Conservation (phyloP, 1,284 basidiomycete species). For the Trametes pubescens region DNA sequence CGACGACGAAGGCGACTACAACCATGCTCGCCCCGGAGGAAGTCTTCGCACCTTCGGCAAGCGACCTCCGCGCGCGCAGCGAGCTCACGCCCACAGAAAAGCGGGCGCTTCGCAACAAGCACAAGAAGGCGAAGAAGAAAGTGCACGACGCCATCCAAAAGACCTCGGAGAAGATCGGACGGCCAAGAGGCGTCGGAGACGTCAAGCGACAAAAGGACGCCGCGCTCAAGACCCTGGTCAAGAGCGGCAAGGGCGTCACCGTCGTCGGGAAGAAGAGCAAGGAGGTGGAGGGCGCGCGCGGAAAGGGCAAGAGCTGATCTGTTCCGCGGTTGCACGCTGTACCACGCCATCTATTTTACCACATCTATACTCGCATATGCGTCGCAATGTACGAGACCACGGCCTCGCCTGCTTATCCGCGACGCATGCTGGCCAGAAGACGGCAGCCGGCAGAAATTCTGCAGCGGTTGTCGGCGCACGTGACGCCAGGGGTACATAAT, state of each 20-base stretch:
- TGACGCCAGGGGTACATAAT: slow-evolving; percentile 24
- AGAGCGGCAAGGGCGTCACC: slow-evolving; percentile 86
- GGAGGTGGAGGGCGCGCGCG: slow-evolving; percentile 45
- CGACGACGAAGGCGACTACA: slow-evolving; percentile 77
- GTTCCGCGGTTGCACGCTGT: slow-evolving; percentile 6
- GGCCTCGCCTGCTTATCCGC: background rate
- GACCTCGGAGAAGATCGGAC: slow-evolving; percentile 72
- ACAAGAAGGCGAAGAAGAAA: slow-evolving; percentile 80
- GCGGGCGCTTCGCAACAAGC: slow-evolving; percentile 72
- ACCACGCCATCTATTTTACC: slow-evolving; percentile 19
- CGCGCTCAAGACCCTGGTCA: slow-evolving; percentile 82
- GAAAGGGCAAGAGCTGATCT: slow-evolving; percentile 40
- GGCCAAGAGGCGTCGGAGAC: slow-evolving; percentile 51
- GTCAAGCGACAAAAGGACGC: slow-evolving; percentile 85
- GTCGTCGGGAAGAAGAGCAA: slow-evolving; percentile 80
- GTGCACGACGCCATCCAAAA: slow-evolving; percentile 75
- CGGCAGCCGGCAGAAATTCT: background rate
- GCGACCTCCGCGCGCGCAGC: slow-evolving; percentile 67
- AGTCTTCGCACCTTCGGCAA: slow-evolving; percentile 70
- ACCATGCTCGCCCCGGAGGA: slow-evolving; percentile 96
- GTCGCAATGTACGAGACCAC: background rate
- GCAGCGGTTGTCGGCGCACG: slow-evolving; percentile 16
- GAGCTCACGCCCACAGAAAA: slow-evolving; percentile 93
- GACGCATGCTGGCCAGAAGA: background rate
- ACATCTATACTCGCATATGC: slow-evolving; percentile 13